Conservation (phyloP, 352 stramenopile species). For the Peronospora farinosa region DNA sequence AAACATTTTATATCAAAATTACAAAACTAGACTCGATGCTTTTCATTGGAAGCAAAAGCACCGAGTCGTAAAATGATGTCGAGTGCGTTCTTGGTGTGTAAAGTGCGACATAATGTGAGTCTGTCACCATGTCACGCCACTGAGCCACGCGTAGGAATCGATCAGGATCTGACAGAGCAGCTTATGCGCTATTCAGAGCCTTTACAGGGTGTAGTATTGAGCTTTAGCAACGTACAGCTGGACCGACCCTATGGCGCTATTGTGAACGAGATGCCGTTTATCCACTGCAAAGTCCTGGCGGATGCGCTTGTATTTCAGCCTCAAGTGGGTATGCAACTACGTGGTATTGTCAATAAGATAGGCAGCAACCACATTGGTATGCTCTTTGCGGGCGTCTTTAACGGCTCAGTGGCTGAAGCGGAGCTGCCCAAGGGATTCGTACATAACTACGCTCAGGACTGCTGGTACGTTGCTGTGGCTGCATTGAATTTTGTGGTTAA, state of each 20-base stretch:
- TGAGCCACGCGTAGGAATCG: conserved; percentile 59
- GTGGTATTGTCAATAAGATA: conserved; percentile 76
- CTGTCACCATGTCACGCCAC: conserved; percentile 66
- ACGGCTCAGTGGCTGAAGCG: conserved; percentile 65
- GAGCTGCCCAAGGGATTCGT: conserved; percentile 73
- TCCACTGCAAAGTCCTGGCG: conserved; percentile 69
- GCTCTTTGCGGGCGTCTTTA: conserved; percentile 78
- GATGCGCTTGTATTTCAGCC: conserved; percentile 74
- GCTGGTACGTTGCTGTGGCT: conserved; percentile 41
- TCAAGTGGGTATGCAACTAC: conserved; percentile 53
- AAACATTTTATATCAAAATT: not conserved
- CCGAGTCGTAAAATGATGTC: conserved; percentile 12
- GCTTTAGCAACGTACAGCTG: conserved; percentile 64
- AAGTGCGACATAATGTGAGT: conserved; percentile 63
- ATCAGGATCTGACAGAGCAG: conserved; percentile 65
- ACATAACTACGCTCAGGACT: conserved; percentile 75
- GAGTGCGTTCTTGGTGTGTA: conserved; percentile 54
- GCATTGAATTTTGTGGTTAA: not conserved
- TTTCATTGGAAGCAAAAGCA: conserved; percentile 28
- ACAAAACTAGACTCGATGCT: conserved; percentile 1
- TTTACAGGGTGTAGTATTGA: conserved; percentile 63
- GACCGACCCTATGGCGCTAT: conserved; percentile 51
- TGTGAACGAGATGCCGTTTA: conserved; percentile 82
- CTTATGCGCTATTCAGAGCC: conserved; percentile 80
- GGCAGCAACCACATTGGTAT: conserved; percentile 83